A percentile compares a stretch with the other conserved stretches of the same genome.
Evolutionary conservation across 2,329 filamentous ascomycete genomes (phyloP).

Genomic region (Fusarium hainanense): DNA sequence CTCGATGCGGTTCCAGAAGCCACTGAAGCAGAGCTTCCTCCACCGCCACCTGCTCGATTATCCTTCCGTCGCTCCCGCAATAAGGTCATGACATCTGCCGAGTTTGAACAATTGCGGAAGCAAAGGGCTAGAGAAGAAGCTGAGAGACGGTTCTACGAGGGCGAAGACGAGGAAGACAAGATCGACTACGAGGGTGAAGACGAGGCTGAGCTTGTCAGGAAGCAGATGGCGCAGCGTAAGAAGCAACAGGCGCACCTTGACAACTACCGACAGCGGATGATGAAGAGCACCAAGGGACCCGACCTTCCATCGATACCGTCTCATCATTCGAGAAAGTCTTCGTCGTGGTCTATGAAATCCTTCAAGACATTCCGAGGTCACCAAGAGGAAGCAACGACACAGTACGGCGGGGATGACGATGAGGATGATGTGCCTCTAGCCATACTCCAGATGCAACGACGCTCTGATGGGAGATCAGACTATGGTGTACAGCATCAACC

Average conservation of each 20-base stretch:
- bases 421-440: constrained; percentile 24
- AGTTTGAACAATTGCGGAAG: constrained; percentile 16
- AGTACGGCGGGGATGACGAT: not conserved
- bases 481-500: not conserved
- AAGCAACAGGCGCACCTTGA: constrained; percentile 23
- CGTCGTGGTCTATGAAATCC: constrained; percentile 12
- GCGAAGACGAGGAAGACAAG: constrained; percentile 21
- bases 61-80: not conserved
- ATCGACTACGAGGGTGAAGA: constrained; percentile 16
- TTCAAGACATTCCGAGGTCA: constrained; percentile 1
- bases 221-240: constrained; percentile 8
- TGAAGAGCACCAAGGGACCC: constrained; percentile 25
- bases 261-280: constrained; percentile 27
- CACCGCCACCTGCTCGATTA: not conserved
- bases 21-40: not conserved
- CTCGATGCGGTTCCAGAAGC: constrained; percentile 1
- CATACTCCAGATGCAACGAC: not conserved
- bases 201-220: constrained; percentile 2
- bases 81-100: constrained; percentile 25
- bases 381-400: not conserved
- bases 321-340: constrained; percentile 13
- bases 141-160: not conserved
- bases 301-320: not conserved
- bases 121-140: constrained; percentile 5
- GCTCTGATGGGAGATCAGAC: not conserved